These are phyloP conservation scores for Xylariaceae sp. DNA, from an alignment of 2,329 filamentous ascomycete genomes.

Conservation along the genomic window DNA sequence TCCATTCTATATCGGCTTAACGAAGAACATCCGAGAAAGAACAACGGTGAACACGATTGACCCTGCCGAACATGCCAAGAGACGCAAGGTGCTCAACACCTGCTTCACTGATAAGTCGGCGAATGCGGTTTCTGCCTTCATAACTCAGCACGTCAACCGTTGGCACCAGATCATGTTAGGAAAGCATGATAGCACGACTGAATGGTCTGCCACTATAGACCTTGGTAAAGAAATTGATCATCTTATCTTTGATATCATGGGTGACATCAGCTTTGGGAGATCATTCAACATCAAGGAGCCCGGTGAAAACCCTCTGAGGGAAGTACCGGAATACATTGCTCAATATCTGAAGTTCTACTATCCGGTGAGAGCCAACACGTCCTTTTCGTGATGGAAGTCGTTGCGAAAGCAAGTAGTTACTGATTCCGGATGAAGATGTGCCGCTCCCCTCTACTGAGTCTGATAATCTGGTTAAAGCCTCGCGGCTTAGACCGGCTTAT, in stretches of 20 bases:
- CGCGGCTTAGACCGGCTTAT: constrained; percentile 11
- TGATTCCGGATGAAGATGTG: too few relatives aligned
- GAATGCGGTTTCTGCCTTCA: constrained; percentile 10
- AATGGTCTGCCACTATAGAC: constrained; percentile 13
- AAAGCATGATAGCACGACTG: constrained; percentile 2
- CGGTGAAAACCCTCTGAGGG: constrained; percentile 11
- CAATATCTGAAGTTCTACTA: constrained; percentile 13
- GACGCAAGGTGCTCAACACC: constrained; percentile 12
- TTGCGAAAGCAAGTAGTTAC: too few relatives aligned
- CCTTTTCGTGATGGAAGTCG: too few relatives aligned
- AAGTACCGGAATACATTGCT: constrained; percentile 8
- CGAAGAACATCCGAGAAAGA: constrained; percentile 3
- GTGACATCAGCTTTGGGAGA: constrained; percentile 16
- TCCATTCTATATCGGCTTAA: constrained; percentile 11
- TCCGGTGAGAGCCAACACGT: too few relatives aligned
- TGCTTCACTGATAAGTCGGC: constrained; percentile 17
- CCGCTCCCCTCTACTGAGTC: constrained; percentile 5
- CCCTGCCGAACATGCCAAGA: constrained; percentile 9
- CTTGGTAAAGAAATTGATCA: constrained; percentile 4
- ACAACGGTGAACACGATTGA: constrained; percentile 13
- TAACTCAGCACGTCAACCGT: constrained; percentile 14
- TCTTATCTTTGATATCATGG: constrained; percentile 16
- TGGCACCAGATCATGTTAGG: constrained; percentile 16
- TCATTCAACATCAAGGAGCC: constrained; percentile 21
- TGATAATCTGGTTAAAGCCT: constrained; percentile 13